Evolutionary conservation across 345 rosid species (phyloP).

Genomic region (Eucalyptus pauciflora): DNA sequence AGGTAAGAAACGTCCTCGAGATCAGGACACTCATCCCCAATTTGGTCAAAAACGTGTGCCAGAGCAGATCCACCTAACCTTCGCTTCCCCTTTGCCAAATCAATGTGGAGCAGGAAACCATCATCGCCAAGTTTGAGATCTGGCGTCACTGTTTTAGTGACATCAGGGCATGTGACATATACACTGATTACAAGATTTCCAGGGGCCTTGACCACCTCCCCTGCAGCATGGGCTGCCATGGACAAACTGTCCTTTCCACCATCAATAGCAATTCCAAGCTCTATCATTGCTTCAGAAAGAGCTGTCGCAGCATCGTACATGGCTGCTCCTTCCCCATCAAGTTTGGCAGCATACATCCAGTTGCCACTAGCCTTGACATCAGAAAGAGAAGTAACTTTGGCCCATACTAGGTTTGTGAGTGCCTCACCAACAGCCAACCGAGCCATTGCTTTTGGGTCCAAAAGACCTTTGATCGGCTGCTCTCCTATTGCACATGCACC

Average conservation of each 20-base stretch:
- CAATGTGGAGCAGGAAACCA: slow-evolving; percentile 70
- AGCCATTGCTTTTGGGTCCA: slow-evolving; percentile 95
- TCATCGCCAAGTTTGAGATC: slow-evolving; percentile 71
- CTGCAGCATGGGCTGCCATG: slow-evolving; percentile 79
- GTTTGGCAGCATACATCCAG: slow-evolving; percentile 99
- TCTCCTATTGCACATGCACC: slow-evolving; percentile 94
- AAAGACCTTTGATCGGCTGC: slow-evolving; percentile 83
- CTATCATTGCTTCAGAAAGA: slow-evolving; percentile 79
- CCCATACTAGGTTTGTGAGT: slow-evolving; percentile 89
- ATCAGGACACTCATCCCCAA: slow-evolving; percentile 87
- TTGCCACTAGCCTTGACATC: slow-evolving; percentile 95
- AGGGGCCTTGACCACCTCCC: slow-evolving; percentile 90
- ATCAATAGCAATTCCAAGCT: slow-evolving; percentile 93
- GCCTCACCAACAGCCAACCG: slow-evolving; percentile 93
- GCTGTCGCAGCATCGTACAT: slow-evolving; percentile 91
- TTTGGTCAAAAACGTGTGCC: slow-evolving; percentile 78
- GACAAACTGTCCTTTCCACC: slow-evolving; percentile 96
- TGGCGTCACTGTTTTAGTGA: slow-evolving; percentile 85
- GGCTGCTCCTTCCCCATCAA: slow-evolving; percentile 91
- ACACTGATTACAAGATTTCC: slow-evolving; percentile 91
- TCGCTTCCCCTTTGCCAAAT: slow-evolving; percentile 76
- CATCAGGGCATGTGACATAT: slow-evolving; percentile 77
- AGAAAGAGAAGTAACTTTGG: slow-evolving; percentile 76
- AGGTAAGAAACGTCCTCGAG: slow-evolving; percentile 70
- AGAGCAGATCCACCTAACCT: slow-evolving; percentile 88